Conservation (phyloP, 2,329 filamentous ascomycete genomes). For the Exophiala mesophila region DNA sequence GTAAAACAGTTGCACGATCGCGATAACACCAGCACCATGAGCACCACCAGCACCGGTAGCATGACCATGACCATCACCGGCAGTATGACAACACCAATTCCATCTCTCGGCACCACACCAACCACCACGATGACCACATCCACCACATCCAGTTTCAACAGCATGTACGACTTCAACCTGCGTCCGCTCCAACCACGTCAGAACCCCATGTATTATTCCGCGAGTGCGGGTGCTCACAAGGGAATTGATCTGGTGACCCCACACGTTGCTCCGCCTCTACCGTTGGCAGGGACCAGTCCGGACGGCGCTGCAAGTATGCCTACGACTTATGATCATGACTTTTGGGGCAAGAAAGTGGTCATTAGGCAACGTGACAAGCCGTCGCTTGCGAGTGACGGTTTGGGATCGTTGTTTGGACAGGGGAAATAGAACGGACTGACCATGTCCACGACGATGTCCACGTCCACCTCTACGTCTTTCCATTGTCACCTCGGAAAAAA, state of each 20-base stretch:
- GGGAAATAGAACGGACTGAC: too few relatives aligned
- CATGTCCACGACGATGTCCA: too few relatives aligned
- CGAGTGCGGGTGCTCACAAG: conserved; percentile 26
- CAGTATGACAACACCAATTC: conserved; percentile 17
- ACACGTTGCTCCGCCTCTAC: conserved; percentile 28
- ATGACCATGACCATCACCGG: conserved; percentile 13
- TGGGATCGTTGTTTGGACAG: conserved; percentile 17
- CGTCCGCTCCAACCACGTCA: conserved; percentile 39
- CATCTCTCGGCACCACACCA: conserved; percentile 36
- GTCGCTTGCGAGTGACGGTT: neutral
- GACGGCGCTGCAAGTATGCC: conserved; percentile 8
- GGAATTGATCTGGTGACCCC: conserved; percentile 39
- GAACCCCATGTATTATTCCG: conserved; percentile 35
- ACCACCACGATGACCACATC: conserved; percentile 25
- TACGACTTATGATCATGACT: conserved; percentile 5
- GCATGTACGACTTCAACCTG: conserved; percentile 28
- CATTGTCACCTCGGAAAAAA: too few relatives aligned
- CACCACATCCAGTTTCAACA: conserved; percentile 36
- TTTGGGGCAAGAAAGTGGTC: conserved; percentile 22
- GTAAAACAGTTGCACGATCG: conserved; percentile 1
- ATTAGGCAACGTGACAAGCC: neutral
- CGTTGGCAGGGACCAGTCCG: neutral
- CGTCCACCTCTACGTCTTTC: too few relatives aligned
- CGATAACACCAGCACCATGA: conserved; percentile 29
- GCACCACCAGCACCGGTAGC: conserved; percentile 27